phyloP scores from a whole-genome alignment of 768 basidiomycete species.

The Antrodiella citrinella region DNA sequence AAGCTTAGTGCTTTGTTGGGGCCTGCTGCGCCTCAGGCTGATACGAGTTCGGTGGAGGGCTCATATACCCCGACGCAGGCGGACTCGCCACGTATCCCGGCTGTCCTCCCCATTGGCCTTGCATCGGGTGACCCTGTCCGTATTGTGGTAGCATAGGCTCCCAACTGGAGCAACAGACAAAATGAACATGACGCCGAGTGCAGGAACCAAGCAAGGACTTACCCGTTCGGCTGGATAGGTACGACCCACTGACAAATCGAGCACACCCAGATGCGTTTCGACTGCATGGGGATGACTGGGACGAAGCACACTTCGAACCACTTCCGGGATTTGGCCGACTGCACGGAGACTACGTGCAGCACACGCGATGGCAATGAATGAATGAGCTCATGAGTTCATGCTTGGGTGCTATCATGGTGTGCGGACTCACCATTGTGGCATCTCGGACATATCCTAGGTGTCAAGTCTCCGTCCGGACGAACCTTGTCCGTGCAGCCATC shows the following conservation, averaged over 20 bases:
- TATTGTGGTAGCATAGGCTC: constrained; percentile 21
- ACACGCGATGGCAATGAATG: background rate
- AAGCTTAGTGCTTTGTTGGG: background rate
- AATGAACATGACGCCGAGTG: background rate
- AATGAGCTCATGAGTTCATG: background rate
- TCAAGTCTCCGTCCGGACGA: constrained; percentile 45
- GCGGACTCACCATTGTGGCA: constrained; percentile 58
- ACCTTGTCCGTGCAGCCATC: constrained; percentile 61
- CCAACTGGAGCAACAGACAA: constrained; percentile 19
- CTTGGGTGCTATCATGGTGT: background rate
- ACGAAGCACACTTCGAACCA: constrained; percentile 79
- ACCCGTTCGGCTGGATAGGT: constrained; percentile 40
- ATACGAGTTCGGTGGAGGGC: constrained; percentile 11
- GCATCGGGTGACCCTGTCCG: constrained; percentile 1
- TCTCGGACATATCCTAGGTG: constrained; percentile 54
- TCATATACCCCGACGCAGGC: constrained; percentile 8
- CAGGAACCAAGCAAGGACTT: constrained; percentile 11
- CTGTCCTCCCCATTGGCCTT: background rate
- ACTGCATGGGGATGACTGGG: constrained; percentile 57
- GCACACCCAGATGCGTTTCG: constrained; percentile 62
- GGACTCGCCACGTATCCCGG: constrained; percentile 5
- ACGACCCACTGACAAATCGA: constrained; percentile 62
- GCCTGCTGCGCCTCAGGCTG: constrained; percentile 4
- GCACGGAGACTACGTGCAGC: constrained; percentile 44
- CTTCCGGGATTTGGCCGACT: constrained; percentile 52